Evolutionary conservation across 1,139 yeast species (phyloP), one percentile per base, ranked within the genome.

Genomic region (Geotrichum citri-aurantii): DNA sequence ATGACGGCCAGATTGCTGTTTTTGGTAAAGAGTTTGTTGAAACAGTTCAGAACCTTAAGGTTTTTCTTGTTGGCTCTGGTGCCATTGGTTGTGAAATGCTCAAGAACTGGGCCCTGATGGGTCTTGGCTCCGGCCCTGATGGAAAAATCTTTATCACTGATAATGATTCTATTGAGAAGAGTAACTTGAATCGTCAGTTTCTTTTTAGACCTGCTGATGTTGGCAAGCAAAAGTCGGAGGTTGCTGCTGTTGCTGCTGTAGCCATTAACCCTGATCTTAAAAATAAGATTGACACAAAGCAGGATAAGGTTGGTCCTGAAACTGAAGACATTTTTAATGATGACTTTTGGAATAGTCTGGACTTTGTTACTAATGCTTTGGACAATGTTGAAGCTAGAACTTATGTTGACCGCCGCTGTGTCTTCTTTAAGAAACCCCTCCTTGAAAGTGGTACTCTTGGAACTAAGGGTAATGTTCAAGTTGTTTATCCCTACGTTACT

Each of bases 41-140:
- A 67, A 78, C 77, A 55, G 75, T 93, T 62, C 82, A 89, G 51
- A 89, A 92, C 72, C 77, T 88, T 64, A 86, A 82, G 69, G 90
- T 92, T 4, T 93, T 93, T 73, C 78, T 93, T 65, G 99, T 93
- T 49, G 99, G 99, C 55, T 84, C 98, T 1, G 99, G 99, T 71
- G 99, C 99, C 47, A 93, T 93, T 78, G 99, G 99, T 53, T 93
- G 99, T 77, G 99, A 93, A 76, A 93, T 95, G 95, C 80, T 93
- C 69, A 93, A 93, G 75, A 92, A 91, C 71, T 93, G 98, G 98
- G 97, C 99, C 8, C 81, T 93, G 82, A 81, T 92, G 84, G 99
- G 99, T 54, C 78, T 93, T 59, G 98, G 96, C 40, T 80, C 95
- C 27, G 98, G 99, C 40, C 89, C 93, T 46, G 73, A 86, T 2